phyloP scores from a whole-genome alignment of 192 early-diverging fungal genomes.

The Backusella mclennaniae region DNA sequence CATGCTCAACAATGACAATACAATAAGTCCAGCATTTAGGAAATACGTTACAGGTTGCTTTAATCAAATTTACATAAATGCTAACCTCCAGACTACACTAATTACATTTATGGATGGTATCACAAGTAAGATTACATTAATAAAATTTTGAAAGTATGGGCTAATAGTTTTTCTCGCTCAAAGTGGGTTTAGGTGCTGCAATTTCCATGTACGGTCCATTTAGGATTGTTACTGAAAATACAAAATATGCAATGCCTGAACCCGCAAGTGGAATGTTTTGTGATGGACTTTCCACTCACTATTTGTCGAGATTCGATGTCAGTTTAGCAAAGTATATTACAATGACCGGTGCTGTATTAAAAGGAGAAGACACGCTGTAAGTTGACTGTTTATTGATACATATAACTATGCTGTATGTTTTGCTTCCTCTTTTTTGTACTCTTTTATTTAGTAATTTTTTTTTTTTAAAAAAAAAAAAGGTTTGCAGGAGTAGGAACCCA shows the following conservation, averaged over 20 bases:
- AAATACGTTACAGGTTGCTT: conserved; percentile 62
- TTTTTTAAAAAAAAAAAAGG: conserved; percentile 33
- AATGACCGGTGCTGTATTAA: conserved; percentile 74
- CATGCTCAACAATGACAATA: background rate
- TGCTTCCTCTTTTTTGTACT: background rate
- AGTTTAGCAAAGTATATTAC: conserved; percentile 88
- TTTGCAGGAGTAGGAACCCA: conserved; percentile 94
- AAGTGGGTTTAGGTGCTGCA: background rate
- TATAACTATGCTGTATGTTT: too few species aligned
- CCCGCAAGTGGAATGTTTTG: conserved; percentile 93
- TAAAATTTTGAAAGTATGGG: background rate
- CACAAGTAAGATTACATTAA: conserved; percentile 50
- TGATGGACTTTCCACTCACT: conserved; percentile 94
- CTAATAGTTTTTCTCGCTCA: background rate
- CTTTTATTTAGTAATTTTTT: background rate
- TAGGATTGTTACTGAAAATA: conserved; percentile 92
- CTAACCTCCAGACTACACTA: conserved; percentile 74
- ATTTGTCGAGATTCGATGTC: conserved; percentile 90
- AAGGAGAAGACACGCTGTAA: conserved; percentile 81
- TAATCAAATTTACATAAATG: conserved; percentile 86
- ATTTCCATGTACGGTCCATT: conserved; percentile 42
- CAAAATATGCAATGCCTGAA: conserved; percentile 97
- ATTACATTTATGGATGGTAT: conserved; percentile 87
- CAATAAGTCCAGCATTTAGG: background rate
- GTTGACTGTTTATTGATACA: conserved; percentile 3